These are phyloP conservation scores for Plasmodium inui DNA, from an alignment of 169 alveolate species.

Conservation along the genomic window DNA sequence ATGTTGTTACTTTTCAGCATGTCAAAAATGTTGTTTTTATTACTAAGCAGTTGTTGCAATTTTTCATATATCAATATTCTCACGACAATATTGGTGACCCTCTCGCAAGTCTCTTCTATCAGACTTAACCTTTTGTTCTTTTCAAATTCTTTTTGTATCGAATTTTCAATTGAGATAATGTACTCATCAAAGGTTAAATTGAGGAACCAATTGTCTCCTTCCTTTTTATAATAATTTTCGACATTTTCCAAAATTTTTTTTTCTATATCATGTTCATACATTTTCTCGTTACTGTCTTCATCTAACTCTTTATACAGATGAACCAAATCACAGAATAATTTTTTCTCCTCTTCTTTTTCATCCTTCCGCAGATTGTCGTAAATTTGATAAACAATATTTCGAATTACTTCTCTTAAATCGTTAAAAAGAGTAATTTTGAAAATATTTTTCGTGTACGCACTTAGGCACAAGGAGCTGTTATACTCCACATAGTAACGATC, in stretches of 20 bases:
- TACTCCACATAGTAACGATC: constrained; percentile 78
- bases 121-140: constrained; percentile 41
- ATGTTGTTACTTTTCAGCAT: constrained; percentile 49
- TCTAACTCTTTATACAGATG: constrained; percentile 59
- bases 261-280: constrained; percentile 72
- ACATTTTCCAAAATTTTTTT: constrained; percentile 62
- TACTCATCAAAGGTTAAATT: constrained; percentile 69
- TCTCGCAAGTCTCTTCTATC: constrained; percentile 68
- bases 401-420: constrained; percentile 39
- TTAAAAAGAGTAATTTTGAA: constrained; percentile 59
- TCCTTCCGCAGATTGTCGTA: constrained; percentile 30
- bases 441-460: constrained; percentile 70
- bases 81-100: constrained; percentile 56
- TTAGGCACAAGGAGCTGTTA: constrained; percentile 63
- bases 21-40: constrained; percentile 43
- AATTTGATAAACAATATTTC: constrained; percentile 42
- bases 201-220: constrained; percentile 68
- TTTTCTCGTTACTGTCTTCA: constrained; percentile 63
- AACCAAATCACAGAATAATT: constrained; percentile 56
- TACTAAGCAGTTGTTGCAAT: constrained; percentile 12
- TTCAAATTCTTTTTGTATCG: constrained; percentile 62
- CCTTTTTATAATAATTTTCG: constrained; percentile 53
- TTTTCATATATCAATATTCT: constrained; percentile 65
- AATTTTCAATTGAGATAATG: constrained; percentile 74
- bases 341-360: constrained; percentile 43